phyloP scores from a whole-genome alignment of 2,329 filamentous ascomycete species.

The Cladophialophora exuberans region DNA sequence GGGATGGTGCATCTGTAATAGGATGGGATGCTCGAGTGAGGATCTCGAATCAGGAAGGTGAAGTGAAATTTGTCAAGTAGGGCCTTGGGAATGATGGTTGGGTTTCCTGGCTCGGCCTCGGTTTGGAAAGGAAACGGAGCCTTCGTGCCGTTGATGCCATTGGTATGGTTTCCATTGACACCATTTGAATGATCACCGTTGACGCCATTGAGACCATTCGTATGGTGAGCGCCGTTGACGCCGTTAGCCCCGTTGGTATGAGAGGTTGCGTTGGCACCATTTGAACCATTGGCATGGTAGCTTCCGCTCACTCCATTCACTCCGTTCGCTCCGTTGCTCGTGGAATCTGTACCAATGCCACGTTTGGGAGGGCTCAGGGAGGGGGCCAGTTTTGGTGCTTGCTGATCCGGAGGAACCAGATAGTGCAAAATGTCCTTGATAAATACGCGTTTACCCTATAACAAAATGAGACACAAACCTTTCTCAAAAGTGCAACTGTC shows the following conservation, averaged over 20 bases:
- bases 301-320: conserved; percentile 11
- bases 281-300: neutral
- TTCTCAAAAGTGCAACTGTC: conserved; percentile 36
- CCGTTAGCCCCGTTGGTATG: conserved; percentile 26
- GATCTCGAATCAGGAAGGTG: conserved; percentile 95
- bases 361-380: conserved; percentile 68
- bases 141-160: conserved; percentile 34
- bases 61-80: conserved; percentile 84
- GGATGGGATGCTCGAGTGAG: conserved; percentile 86
- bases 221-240: conserved; percentile 36
- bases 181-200: conserved; percentile 11
- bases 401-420: conserved; percentile 73
- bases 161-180: neutral
- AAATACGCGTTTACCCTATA: conserved; percentile 85
- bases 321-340: conserved; percentile 39
- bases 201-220: conserved; percentile 38
- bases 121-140: conserved; percentile 63
- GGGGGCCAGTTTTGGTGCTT: conserved; percentile 71
- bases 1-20: conserved; percentile 95
- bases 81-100: conserved; percentile 77
- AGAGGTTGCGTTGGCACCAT: conserved; percentile 4
- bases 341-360: conserved; percentile 58
- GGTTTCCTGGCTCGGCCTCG: conserved; percentile 69
- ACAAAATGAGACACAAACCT: conserved; percentile 43
- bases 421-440: conserved; percentile 99